Evolutionary conservation across 768 basidiomycete genomes (phyloP).

Genomic region (Mycena polygramma): DNA sequence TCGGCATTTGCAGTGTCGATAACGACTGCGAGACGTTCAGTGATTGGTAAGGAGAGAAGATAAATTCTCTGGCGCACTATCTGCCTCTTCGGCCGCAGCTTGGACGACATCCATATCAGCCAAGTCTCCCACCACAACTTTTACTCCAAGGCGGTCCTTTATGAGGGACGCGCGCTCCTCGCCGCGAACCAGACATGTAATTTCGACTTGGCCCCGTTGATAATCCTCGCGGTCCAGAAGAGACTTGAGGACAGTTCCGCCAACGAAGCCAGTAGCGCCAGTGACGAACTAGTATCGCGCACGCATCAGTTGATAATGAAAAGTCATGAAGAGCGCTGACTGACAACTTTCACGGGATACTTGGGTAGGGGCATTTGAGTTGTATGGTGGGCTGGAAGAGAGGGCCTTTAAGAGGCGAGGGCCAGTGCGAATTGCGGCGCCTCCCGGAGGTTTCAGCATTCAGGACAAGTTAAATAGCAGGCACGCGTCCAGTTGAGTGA

Average conservation of each 20-base stretch:
- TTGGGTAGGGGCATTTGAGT: slow-evolving; percentile 15
- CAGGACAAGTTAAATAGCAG: neutral
- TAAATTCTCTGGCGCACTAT: slow-evolving; percentile 1
- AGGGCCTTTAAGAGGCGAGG: neutral
- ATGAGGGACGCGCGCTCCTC: slow-evolving; percentile 20
- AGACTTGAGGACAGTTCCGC: slow-evolving; percentile 26
- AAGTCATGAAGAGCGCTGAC: neutral
- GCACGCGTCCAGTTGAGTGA: neutral
- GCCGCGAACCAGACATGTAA: slow-evolving; percentile 36
- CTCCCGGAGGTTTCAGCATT: neutral
- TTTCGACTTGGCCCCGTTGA: slow-evolving; percentile 23
- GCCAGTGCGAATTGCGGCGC: slow-evolving; percentile 1
- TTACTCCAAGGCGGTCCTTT: slow-evolving; percentile 22
- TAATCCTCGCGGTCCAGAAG: slow-evolving; percentile 28
- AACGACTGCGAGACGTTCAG: slow-evolving; percentile 15
- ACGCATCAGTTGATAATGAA: neutral
- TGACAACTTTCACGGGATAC: slow-evolving; percentile 24
- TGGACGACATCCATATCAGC: slow-evolving; percentile 28
- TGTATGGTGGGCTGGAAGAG: neutral
- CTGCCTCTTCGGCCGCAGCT: slow-evolving; percentile 24
- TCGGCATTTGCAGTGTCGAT: slow-evolving; percentile 37
- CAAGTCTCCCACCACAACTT: slow-evolving; percentile 31
- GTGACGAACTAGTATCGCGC: slow-evolving; percentile 26
- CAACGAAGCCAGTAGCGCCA: slow-evolving; percentile 34
- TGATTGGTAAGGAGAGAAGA: neutral